These are phyloP conservation scores for Scheffersomyces stipitis DNA, from an alignment of 805 yeast genomes.

Conservation along the genomic window DNA sequence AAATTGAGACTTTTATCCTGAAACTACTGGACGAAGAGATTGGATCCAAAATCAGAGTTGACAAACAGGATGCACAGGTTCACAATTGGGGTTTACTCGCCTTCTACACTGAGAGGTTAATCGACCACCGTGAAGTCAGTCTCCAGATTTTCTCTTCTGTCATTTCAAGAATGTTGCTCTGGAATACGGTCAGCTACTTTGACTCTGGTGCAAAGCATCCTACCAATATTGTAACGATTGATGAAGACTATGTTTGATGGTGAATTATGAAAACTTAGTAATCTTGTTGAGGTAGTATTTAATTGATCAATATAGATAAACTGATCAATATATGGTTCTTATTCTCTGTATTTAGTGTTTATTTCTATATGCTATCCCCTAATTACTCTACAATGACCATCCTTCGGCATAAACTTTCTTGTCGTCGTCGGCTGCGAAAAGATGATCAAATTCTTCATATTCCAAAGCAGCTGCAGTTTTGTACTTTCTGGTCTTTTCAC, in stretches of 20 bases:
- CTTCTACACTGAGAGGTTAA: conserved; percentile 40
- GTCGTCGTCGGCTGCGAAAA: conserved; percentile 26
- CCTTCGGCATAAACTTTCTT: conserved; percentile 21
- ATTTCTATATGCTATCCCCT: background rate
- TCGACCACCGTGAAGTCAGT: conserved; percentile 45
- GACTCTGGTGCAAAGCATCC: conserved; percentile 13
- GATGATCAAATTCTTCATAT: conserved; percentile 51
- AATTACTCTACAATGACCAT: conserved; percentile 20
- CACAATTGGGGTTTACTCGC: conserved; percentile 52
- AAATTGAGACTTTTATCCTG: conserved; percentile 13
- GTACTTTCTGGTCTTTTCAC: conserved; percentile 63
- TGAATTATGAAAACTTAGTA: too few relatives aligned
- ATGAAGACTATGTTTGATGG: conserved; percentile 12
- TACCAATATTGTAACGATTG: conserved; percentile 9
- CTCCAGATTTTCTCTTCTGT: conserved; percentile 37
- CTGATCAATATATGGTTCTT: background rate
- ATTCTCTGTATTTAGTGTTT: background rate
- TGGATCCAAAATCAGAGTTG: conserved; percentile 31
- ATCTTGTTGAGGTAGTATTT: too few relatives aligned
- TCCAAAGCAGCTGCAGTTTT: conserved; percentile 79
- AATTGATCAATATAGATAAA: background rate
- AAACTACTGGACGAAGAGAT: conserved; percentile 7
- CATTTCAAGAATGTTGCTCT: conserved; percentile 44
- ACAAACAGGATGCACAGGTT: conserved; percentile 30
- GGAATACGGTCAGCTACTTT: conserved; percentile 33